A percentile compares a stretch with the other conserved stretches of the same genome.
phyloP scores from a whole-genome alignment of 2,329 filamentous ascomycete genomes.

The Teratosphaeriaceae sp. region DNA sequence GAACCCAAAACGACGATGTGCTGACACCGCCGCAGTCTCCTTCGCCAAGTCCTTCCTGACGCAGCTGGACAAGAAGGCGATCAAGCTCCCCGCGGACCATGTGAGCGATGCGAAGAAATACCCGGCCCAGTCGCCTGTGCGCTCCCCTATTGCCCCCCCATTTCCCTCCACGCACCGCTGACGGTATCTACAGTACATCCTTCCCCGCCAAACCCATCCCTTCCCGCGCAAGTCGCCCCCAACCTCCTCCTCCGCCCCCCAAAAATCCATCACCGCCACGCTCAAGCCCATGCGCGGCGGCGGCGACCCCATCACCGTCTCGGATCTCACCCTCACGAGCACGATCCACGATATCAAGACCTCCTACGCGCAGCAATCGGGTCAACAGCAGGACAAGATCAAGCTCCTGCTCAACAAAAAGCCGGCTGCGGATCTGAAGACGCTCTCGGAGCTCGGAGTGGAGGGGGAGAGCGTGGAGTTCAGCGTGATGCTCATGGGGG shows the following conservation, averaged over 20 bases:
- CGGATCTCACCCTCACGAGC: slow-evolving; percentile 56
- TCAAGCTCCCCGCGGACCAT: slow-evolving; percentile 83
- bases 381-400: slow-evolving; percentile 67
- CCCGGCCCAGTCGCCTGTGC: slow-evolving; percentile 68
- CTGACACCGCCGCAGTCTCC: too few species aligned
- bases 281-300: slow-evolving; percentile 71
- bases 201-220: slow-evolving; percentile 55
- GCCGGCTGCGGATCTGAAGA: slow-evolving; percentile 50
- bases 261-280: slow-evolving; percentile 47
- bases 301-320: slow-evolving; percentile 58
- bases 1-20: slow-evolving; percentile 13
- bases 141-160: slow-evolving; percentile 24
- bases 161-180: neutral
- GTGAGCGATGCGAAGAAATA: slow-evolving; percentile 78
- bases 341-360: slow-evolving; percentile 74
- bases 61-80: slow-evolving; percentile 67
- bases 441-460: slow-evolving; percentile 35
- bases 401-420: slow-evolving; percentile 85
- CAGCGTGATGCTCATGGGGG: slow-evolving; percentile 80
- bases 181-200: slow-evolving; percentile 52
- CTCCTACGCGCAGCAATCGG: slow-evolving; percentile 56
- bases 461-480: slow-evolving; percentile 60
- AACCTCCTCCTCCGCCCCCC: slow-evolving; percentile 30
- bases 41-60: slow-evolving; percentile 71
- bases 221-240: slow-evolving; percentile 42